Base-by-base conservation (phyloP, 208 protist species). In the Lotmaria passim region DNA sequence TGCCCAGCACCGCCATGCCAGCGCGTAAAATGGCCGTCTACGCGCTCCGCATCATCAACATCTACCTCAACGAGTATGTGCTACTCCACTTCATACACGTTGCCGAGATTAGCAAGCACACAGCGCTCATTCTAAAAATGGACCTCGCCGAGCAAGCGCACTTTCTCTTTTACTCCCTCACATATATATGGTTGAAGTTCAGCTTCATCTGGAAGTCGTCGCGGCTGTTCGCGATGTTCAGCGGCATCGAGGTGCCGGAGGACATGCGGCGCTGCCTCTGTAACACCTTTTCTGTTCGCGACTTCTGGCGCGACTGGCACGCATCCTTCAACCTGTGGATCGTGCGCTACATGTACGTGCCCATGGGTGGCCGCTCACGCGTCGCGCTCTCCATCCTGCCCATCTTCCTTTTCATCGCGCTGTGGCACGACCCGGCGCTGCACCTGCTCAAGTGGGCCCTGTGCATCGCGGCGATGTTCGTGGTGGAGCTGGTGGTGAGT, bases 261-360 rank as follows among this genome's bases (percentile, higher is more conserved):
- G 95, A 98, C 64, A 96, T 97, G 91, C 79, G 62, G 7, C 78
- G 87, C 26, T 97, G 93, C 79, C 87, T 97, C 56, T 73, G 58
- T 36, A 95, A 95, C 63, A 95, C 88, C 23, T 81, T 89, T 31
- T 93, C 82, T 21, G 85, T 98, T 21, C 75, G 62, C 6, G 90
- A 81, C 43, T 98, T 98, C 79, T 98, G 97, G 96, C 73, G 91
- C 34, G 86, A 91, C 69, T 98, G 96, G 95, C 95, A 98, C 72
- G 82, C 88, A 26, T 93, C 86, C 23, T 94, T 98, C 72, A 98
- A 98, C 70, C 70, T 95, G 51, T 98, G 94, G 91, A 89, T 97
- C 50, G 82, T 97, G 53, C 90, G 94, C 28, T 98, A 98, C 81
- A 86, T 98, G 80, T 98, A 98, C 79, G 86, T 97, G 26, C 95